Evolutionary conservation across 75 land plant species (phyloP), one percentile per base, ranked within the genome.

Genomic region (Pinus tabuliformis): DNA sequence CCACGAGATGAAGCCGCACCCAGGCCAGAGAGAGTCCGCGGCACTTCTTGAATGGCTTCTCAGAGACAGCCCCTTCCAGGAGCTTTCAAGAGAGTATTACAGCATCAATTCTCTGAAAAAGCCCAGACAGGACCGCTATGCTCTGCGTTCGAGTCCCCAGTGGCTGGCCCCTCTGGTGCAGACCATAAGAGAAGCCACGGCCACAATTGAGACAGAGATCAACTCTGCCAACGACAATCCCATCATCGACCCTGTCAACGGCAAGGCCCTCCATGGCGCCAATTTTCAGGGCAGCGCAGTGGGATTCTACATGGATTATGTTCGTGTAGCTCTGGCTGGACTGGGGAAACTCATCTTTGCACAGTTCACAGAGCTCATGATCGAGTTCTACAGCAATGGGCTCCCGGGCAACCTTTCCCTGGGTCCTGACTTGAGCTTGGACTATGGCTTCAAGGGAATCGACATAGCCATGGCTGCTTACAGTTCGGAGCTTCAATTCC

Each of bases 151-250:
- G n/a, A 88, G 93, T 1, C 95, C 95, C 5, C 92, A 92, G 75
- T 92, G 94, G 94, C 78, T 92, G 3, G 94, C 92, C 33, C 94
- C 92, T 1, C 91, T 82, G 66, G 83, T 93, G 73, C 94, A 93
- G 73, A 94, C 91, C 13, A 93, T 93, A 74, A 73, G 96, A 15
- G 33, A 61, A 2, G 79, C 96, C 3, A 93, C 94, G 12, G 84
- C 85, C 59, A 80, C 85, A 49, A 93, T 93, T 72, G 84, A 92
- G 79, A 52, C 33, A 26, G 92, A 92, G 83, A 92, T 92, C 85
- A 92, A 92, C 75, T 92, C 94, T 18, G 33, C 33, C 33, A 33
- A 33, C 33, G 33, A 33, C 33, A 33, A 33, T 33, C 33, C 33
- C 33, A 33, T 33, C 33, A 33, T 33, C 2, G 33, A 33, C 33